Conservation (phyloP, 2,329 filamentous ascomycete genomes). For the Emmonsiellopsis sp. region DNA sequence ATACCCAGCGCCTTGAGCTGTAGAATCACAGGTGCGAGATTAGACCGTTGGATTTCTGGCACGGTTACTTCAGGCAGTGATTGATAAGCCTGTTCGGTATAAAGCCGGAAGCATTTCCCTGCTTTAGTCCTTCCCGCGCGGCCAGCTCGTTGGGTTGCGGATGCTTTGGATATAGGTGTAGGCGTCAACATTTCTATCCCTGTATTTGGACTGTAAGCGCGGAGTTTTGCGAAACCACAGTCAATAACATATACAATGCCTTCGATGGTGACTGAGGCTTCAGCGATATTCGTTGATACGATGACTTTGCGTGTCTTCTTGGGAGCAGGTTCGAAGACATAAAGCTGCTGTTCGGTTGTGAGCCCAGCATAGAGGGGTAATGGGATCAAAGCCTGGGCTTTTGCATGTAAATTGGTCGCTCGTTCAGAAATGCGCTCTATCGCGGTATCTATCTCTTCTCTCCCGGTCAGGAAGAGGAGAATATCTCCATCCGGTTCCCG, state of each 20-base stretch:
- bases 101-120: constrained; percentile 90
- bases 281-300: constrained; percentile 89
- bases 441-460: constrained; percentile 81
- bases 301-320: constrained; percentile 83
- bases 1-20: constrained; percentile 93
- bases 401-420: constrained; percentile 51
- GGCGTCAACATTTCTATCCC: constrained; percentile 82
- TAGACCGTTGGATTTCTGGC: constrained; percentile 86
- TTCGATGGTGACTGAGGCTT: constrained; percentile 90
- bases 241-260: constrained; percentile 89
- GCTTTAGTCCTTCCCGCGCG: constrained; percentile 80
- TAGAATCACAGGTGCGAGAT: constrained; percentile 76
- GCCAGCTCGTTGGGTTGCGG: constrained; percentile 83
- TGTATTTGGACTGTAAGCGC: constrained; percentile 72
- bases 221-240: constrained; percentile 80
- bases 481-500: constrained; percentile 78
- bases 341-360: constrained; percentile 85
- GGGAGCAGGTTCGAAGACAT: constrained; percentile 77
- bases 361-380: constrained; percentile 84
- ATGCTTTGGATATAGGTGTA: constrained; percentile 77
- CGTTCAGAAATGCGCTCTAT: constrained; percentile 72
- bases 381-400: constrained; percentile 52
- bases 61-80: constrained; percentile 61
- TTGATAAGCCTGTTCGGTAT: constrained; percentile 65
- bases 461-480: constrained; percentile 80